Evolutionary conservation across 1,139 yeast species (phyloP).

Genomic region (Groenewaldozyma sp.): DNA sequence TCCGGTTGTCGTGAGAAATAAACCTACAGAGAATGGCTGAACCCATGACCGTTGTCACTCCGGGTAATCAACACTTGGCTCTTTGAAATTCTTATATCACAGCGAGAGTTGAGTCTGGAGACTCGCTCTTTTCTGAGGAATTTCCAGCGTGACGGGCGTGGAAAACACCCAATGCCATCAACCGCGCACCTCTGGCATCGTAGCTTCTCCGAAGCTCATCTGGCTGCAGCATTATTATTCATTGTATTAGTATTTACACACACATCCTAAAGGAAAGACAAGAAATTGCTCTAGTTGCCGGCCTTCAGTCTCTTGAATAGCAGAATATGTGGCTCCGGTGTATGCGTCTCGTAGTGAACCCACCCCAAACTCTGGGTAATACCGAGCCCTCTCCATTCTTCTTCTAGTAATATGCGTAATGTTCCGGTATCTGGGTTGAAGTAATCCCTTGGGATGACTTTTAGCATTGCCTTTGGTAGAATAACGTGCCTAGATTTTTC

Average conservation of each 20-base stretch:
- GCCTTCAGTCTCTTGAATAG: slow-evolving; percentile 48
- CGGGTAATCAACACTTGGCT: no score
- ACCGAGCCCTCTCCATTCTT: slow-evolving; percentile 98
- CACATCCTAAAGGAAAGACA: background rate
- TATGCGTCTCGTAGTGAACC: slow-evolving; percentile 96
- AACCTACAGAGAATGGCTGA: no score
- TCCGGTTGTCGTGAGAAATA: no score
- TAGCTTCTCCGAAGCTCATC: no score
- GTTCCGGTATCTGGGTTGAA: slow-evolving; percentile 95
- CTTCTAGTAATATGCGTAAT: slow-evolving; percentile 78
- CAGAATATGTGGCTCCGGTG: slow-evolving; percentile 96
- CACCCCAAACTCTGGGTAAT: slow-evolving; percentile 97
- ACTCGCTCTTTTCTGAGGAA: background rate
- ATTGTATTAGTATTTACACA: no score
- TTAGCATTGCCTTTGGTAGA: slow-evolving; percentile 92
- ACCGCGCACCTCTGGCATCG: no score
- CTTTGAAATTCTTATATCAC: no score
- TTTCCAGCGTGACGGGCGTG: background rate
- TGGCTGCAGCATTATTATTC: no score
- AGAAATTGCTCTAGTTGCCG: background rate
- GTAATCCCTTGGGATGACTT: slow-evolving; percentile 91
- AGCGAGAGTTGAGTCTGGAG: background rate
- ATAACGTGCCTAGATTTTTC: slow-evolving; percentile 95
- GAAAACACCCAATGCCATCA: no score
- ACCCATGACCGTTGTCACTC: no score